These are phyloP conservation scores for Ceratocystis alfenasii DNA, from an alignment of 2,329 filamentous ascomycete species.

Conservation along the genomic window DNA sequence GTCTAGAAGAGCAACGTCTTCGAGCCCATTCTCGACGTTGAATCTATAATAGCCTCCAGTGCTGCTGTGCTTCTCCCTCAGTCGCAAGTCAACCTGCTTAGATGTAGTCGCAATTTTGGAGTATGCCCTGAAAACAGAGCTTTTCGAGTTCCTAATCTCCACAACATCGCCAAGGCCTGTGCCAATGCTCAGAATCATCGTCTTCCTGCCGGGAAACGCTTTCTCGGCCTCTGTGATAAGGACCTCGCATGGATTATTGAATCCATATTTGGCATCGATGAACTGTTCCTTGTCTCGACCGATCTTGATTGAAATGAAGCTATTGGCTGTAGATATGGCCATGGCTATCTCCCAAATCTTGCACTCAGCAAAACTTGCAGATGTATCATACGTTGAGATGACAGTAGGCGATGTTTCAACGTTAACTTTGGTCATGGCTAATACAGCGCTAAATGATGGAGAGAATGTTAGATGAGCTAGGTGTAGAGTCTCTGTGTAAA, in stretches of 20 bases:
- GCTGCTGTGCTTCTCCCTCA: too few relatives aligned
- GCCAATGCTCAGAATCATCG: slow-evolving; percentile 26
- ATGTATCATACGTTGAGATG: slow-evolving; percentile 24
- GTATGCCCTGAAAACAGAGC: too few relatives aligned
- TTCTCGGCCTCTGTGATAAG: slow-evolving; percentile 27
- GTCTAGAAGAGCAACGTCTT: too few relatives aligned
- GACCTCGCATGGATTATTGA: slow-evolving; percentile 29
- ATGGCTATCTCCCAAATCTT: slow-evolving; percentile 28
- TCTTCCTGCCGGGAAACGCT: slow-evolving; percentile 23
- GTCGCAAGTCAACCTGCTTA: too few relatives aligned
- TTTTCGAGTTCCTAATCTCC: slow-evolving; percentile 16
- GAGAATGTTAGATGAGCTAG: too few relatives aligned
- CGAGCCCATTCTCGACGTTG: too few relatives aligned
- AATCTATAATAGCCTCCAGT: too few relatives aligned
- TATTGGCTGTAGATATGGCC: slow-evolving; percentile 27
- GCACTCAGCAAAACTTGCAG: slow-evolving; percentile 23
- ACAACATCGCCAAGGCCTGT: slow-evolving; percentile 26
- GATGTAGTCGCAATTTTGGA: too few relatives aligned
- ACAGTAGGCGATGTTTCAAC: too few relatives aligned
- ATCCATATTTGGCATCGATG: slow-evolving; percentile 28
- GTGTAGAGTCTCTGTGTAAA: too few relatives aligned
- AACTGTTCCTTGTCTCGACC: slow-evolving; percentile 23
- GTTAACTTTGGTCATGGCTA: too few relatives aligned
- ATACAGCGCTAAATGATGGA: too few relatives aligned
- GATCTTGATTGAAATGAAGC: slow-evolving; percentile 25